Conservation (phyloP, 805 yeast genomes). For the Sugiyamaella marilandica region DNA sequence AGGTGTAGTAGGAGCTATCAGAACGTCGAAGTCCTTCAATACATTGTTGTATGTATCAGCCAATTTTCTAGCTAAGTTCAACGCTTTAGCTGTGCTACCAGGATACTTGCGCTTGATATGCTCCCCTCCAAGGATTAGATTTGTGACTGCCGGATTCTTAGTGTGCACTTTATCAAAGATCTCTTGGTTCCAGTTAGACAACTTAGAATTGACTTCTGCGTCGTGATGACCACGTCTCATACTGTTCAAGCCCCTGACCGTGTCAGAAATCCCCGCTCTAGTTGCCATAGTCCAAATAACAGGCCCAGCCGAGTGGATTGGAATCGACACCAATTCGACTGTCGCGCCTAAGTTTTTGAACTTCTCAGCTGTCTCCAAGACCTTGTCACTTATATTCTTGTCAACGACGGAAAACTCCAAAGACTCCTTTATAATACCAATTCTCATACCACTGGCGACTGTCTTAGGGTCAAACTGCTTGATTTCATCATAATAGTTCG, state of each 20-base stretch:
- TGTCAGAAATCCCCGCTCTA: constrained; percentile 6
- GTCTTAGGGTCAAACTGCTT: constrained; percentile 19
- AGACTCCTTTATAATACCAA: constrained; percentile 35
- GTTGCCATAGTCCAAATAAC: constrained; percentile 35
- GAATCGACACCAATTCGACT: constrained; percentile 34
- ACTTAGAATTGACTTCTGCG: background rate
- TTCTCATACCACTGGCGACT: constrained; percentile 19
- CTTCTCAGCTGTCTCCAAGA: constrained; percentile 30
- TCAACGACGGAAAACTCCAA: constrained; percentile 34
- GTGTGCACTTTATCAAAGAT: constrained; percentile 2
- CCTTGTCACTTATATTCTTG: constrained; percentile 26
- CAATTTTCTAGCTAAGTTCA: constrained; percentile 34
- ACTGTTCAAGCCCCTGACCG: constrained; percentile 3
- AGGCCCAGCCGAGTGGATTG: constrained; percentile 36
- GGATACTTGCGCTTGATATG: constrained; percentile 33
- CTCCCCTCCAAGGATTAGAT: constrained; percentile 27
- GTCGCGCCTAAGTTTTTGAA: constrained; percentile 33
- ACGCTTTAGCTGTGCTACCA: constrained; percentile 33
- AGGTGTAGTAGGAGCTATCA: constrained; percentile 30
- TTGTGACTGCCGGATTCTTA: constrained; percentile 6
- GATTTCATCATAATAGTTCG: constrained; percentile 14
- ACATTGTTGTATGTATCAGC: constrained; percentile 32
- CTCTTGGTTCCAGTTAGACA: constrained; percentile 3
- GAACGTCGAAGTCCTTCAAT: constrained; percentile 31
- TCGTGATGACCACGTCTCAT: constrained; percentile 5